These are phyloP conservation scores for Omphalotus guepiniiformis DNA, from an alignment of 768 basidiomycete species.

Conservation along the genomic window DNA sequence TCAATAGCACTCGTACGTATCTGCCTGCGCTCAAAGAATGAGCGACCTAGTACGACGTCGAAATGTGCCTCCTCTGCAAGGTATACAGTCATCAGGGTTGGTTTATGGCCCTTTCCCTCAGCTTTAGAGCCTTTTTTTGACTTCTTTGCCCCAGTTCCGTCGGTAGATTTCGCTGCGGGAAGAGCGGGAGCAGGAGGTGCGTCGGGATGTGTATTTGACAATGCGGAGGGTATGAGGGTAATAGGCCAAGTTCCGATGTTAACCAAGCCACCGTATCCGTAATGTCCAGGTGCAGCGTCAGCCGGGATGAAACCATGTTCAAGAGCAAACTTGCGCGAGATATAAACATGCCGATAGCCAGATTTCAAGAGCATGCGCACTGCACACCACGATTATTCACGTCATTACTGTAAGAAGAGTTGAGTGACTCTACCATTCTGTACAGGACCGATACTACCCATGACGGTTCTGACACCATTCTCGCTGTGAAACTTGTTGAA, in stretches of 20 bases:
- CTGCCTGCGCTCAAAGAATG: slow-evolving; percentile 78
- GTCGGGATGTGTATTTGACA: slow-evolving; percentile 23
- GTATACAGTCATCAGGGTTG: slow-evolving; percentile 61
- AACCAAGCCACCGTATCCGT: slow-evolving; percentile 89
- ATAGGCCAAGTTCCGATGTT: slow-evolving; percentile 88
- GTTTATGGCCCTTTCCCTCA: slow-evolving; percentile 26
- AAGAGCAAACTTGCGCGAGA: slow-evolving; percentile 89
- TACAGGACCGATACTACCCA: slow-evolving; percentile 89
- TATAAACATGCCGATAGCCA: slow-evolving; percentile 92
- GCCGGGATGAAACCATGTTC: slow-evolving; percentile 83
- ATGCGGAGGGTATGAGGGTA: slow-evolving; percentile 49
- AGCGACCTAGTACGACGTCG: slow-evolving; percentile 88
- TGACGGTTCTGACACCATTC: slow-evolving; percentile 91
- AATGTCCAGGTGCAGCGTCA: slow-evolving; percentile 84
- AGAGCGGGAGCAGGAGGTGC: slow-evolving; percentile 14
- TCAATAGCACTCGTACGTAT: slow-evolving; percentile 81
- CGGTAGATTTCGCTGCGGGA: neutral
- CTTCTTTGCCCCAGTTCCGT: neutral
- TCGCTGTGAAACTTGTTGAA: slow-evolving; percentile 86
- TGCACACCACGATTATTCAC: slow-evolving; percentile 21
- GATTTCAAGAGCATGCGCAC: slow-evolving; percentile 92
- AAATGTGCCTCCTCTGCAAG: slow-evolving; percentile 95
- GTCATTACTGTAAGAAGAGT: slow-evolving; percentile 2
- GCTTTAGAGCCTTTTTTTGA: neutral
- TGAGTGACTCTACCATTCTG: slow-evolving; percentile 57